phyloP scores from a whole-genome alignment of 2,329 filamentous ascomycete genomes.

The Neospermospora avenae region DNA sequence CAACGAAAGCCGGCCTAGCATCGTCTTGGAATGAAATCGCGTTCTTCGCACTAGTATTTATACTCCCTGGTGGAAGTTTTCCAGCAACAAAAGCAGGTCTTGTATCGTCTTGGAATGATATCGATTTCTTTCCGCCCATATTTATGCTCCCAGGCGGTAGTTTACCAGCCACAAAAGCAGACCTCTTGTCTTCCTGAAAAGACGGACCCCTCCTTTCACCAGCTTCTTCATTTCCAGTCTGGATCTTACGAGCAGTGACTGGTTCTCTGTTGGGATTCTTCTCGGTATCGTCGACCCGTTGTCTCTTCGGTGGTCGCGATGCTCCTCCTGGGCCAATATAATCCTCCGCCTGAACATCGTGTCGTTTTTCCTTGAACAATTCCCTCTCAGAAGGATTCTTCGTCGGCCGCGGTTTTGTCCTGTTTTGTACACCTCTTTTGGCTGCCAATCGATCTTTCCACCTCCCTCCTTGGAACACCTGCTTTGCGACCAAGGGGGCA shows the following conservation, averaged over 20 bases:
- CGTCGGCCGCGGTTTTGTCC: conserved; percentile 16
- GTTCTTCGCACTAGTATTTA: conserved; percentile 30
- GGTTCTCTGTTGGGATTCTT: conserved; percentile 22
- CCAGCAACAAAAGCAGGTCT: conserved; percentile 24
- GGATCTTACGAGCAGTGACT: conserved; percentile 37
- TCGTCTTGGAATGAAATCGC: conserved; percentile 28
- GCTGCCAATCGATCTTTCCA: conserved; percentile 88
- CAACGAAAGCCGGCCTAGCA: conserved; percentile 31
- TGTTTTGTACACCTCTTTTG: conserved; percentile 59
- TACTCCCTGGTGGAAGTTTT: conserved; percentile 29
- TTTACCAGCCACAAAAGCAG: conserved; percentile 37
- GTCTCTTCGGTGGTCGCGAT: conserved; percentile 43
- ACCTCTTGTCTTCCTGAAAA: conserved; percentile 24
- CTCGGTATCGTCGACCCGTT: conserved; percentile 37
- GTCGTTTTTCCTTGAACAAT: conserved; percentile 29
- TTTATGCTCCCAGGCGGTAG: conserved; percentile 36
- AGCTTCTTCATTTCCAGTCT: conserved; percentile 36
- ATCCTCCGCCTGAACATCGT: conserved; percentile 30
- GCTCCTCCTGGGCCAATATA: conserved; percentile 31
- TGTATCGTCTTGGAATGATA: conserved; percentile 12
- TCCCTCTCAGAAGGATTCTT: conserved; percentile 24
- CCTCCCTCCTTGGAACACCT: conserved; percentile 78
- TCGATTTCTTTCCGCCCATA: conserved; percentile 9
- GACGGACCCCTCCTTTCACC: conserved; percentile 23
- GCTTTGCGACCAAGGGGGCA: conserved; percentile 57